A percentile compares a stretch with the other conserved stretches of the same genome.
phyloP scores from a whole-genome alignment of 768 basidiomycete genomes.

The Rhizopogon rudus region DNA sequence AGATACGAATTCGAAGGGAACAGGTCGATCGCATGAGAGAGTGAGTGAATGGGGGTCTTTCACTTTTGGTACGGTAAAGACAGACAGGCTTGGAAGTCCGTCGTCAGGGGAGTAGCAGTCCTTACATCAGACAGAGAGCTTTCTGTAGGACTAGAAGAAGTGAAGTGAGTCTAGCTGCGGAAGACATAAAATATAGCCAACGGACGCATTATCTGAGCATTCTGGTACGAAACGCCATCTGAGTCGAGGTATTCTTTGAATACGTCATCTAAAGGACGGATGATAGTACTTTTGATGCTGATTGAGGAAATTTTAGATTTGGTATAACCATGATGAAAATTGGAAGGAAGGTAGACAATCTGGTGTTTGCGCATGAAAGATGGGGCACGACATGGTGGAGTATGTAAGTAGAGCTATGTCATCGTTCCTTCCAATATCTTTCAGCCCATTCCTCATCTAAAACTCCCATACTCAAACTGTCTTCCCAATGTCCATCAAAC shows the following conservation, averaged over 20 bases:
- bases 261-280: conserved; percentile 57
- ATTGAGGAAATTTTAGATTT: conserved; percentile 61
- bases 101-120: too few relatives aligned
- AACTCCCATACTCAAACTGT: conserved; percentile 27
- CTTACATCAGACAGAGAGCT: conserved; percentile 35
- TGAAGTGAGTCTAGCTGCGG: background rate
- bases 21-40: too few relatives aligned
- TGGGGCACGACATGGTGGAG: background rate
- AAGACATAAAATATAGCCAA: conserved; percentile 10
- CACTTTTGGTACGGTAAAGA: too few relatives aligned
- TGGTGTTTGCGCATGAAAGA: conserved; percentile 48
- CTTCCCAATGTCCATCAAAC: conserved; percentile 27
- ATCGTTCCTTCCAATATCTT: background rate
- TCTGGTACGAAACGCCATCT: conserved; percentile 80
- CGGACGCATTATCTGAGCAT: conserved; percentile 75
- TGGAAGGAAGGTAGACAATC: conserved; percentile 67
- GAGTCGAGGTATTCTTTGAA: conserved; percentile 73
- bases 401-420: too few relatives aligned
- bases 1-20: too few relatives aligned
- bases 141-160: conserved; percentile 38
- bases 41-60: too few relatives aligned
- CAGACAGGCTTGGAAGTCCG: too few relatives aligned
- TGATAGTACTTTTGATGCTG: conserved; percentile 69
- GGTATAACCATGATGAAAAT: conserved; percentile 64
- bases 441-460: conserved; percentile 28